Conservation (phyloP, 129 eudicot species). For the Flaveria robusta region DNA sequence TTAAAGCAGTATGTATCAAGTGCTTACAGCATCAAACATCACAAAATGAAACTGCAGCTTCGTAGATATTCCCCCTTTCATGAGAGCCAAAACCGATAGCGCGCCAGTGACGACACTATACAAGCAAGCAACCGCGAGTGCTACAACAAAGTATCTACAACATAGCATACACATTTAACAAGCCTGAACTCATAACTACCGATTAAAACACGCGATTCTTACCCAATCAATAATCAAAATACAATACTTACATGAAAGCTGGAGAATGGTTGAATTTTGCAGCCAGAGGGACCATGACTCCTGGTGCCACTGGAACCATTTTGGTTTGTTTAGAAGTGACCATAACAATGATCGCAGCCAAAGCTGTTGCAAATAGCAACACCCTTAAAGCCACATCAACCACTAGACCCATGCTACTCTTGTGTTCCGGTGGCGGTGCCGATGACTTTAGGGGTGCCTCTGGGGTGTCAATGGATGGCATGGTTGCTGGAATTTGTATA, state of each 20-base stretch:
- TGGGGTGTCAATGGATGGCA: constrained; percentile 27
- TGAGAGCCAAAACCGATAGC: constrained; percentile 38
- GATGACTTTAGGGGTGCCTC: constrained; percentile 2
- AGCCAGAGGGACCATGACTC: not conserved
- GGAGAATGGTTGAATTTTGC: constrained; percentile 66
- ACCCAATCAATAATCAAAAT: not conserved
- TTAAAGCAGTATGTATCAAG: not conserved
- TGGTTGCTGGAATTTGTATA: constrained; percentile 14
- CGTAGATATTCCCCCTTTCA: constrained; percentile 35
- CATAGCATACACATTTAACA: not conserved
- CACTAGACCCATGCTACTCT: not conserved
- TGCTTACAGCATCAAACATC: constrained; percentile 66
- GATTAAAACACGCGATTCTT: not conserved
- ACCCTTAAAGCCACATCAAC: constrained; percentile 60
- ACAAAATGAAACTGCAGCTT: constrained; percentile 46
- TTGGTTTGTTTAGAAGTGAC: constrained; percentile 68
- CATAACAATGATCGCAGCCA: constrained; percentile 66
- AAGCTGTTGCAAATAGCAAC: constrained; percentile 49
- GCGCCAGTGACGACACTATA: constrained; percentile 56
- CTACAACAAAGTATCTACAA: constrained; percentile 73
- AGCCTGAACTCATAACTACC: not conserved
- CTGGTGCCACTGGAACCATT: constrained; percentile 37
- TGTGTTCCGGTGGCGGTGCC: constrained; percentile 19
- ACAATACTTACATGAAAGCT: constrained; percentile 64
- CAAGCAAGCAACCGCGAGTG: constrained; percentile 55